These are phyloP conservation scores for Boechera retrofracta DNA, from an alignment of 345 rosid species.

Conservation along the genomic window DNA sequence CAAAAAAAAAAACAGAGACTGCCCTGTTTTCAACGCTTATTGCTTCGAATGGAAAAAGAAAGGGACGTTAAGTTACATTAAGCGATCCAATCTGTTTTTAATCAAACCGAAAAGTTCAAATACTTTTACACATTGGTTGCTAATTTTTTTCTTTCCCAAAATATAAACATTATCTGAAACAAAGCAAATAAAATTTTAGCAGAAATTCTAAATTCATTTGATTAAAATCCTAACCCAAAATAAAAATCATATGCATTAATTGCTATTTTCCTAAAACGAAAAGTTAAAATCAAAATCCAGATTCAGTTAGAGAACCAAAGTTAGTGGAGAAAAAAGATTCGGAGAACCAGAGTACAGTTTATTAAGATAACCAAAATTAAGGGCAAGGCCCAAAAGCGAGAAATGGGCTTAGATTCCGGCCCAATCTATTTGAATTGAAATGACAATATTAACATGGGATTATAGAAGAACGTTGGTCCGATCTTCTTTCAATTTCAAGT, in stretches of 20 bases:
- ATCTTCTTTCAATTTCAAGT: conserved; percentile 41
- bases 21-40: conserved; percentile 26
- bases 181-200: no score
- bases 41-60: conserved; percentile 23
- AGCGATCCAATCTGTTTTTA: background rate
- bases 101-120: background rate
- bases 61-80: no score
- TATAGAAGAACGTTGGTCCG: conserved; percentile 22
- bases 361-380: background rate
- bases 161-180: no score
- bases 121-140: background rate
- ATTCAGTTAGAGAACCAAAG: no score
- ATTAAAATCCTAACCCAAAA: no score
- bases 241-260: no score
- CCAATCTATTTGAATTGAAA: background rate
- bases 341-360: no score
- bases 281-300: no score
- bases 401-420: background rate
- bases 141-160: background rate
- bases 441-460: background rate
- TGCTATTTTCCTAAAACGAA: no score
- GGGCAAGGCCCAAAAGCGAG: background rate
- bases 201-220: no score
- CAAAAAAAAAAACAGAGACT: conserved; percentile 29
- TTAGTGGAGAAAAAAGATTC: no score